These are phyloP conservation scores for Candida nonsorbophila DNA, from an alignment of 805 yeast genomes.

Conservation along the genomic window DNA sequence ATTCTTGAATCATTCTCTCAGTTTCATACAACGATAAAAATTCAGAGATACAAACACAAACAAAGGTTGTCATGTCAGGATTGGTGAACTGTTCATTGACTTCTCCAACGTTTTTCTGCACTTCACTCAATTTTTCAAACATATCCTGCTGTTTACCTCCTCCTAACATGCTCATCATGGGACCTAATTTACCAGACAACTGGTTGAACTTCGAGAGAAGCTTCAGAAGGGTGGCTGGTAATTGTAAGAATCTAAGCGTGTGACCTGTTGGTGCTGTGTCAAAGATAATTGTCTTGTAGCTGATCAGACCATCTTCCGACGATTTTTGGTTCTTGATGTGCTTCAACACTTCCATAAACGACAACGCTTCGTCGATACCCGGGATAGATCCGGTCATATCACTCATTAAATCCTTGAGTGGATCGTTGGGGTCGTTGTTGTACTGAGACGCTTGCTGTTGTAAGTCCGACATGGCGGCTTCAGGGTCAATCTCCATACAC, in stretches of 20 bases:
- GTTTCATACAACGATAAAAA: constrained; percentile 94
- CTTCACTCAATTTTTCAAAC: constrained; percentile 70
- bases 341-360: constrained; percentile 96
- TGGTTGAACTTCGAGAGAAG: constrained; percentile 83
- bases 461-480: constrained; percentile 86
- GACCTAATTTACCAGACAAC: constrained; percentile 82
- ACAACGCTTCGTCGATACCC: constrained; percentile 96
- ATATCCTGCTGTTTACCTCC: constrained; percentile 67
- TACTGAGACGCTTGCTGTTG: constrained; percentile 54
- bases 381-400: constrained; percentile 95
- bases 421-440: constrained; percentile 53
- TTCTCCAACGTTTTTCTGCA: constrained; percentile 75
- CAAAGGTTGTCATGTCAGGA: constrained; percentile 92
- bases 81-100: constrained; percentile 93
- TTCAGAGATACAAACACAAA: constrained; percentile 97
- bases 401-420: constrained; percentile 70
- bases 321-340: constrained; percentile 76
- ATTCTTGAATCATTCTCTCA: constrained; percentile 95
- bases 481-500: constrained; percentile 98
- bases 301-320: constrained; percentile 16
- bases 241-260: constrained; percentile 88
- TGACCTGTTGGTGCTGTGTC: constrained; percentile 99
- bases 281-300: constrained; percentile 84
- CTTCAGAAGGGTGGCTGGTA: constrained; percentile 89
- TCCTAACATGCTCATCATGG: constrained; percentile 75